phyloP scores from a whole-genome alignment of 768 basidiomycete genomes.

The Tylopilus plumbeoviolaceoides region DNA sequence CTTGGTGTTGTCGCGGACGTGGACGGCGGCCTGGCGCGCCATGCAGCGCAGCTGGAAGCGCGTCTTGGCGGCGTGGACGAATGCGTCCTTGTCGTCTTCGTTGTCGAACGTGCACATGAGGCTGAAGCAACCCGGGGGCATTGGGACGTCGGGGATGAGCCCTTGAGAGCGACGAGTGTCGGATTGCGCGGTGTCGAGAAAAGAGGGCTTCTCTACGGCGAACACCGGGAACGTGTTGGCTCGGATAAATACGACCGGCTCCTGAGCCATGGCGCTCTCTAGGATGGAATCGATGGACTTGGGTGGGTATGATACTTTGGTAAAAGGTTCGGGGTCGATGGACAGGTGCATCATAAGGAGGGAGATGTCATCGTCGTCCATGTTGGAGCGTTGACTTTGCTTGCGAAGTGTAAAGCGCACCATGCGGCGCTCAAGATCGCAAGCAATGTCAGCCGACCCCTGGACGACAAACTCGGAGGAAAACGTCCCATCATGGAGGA shows the following conservation, averaged over 20 bases:
- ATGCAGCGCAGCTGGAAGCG: conserved; percentile 20
- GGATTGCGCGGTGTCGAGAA: background rate
- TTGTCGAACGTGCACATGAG: conserved; percentile 29
- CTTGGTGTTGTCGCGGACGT: conserved; percentile 15
- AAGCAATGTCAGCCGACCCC: conserved; percentile 32
- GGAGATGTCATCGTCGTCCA: background rate
- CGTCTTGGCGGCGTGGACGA: conserved; percentile 21
- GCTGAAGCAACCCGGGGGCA: conserved; percentile 28
- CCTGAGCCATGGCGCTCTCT: conserved; percentile 3
- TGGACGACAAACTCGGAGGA: conserved; percentile 27
- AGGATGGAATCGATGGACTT: conserved; percentile 22
- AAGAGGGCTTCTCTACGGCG: background rate
- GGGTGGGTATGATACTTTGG: conserved; percentile 21
- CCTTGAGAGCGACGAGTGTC: conserved; percentile 23
- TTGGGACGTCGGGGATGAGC: conserved; percentile 21
- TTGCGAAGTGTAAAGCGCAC: conserved; percentile 31
- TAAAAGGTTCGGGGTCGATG: background rate
- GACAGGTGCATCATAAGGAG: conserved; percentile 1
- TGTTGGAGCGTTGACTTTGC: conserved; percentile 16
- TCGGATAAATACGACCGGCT: conserved; percentile 28
- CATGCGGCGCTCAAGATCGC: conserved; percentile 31
- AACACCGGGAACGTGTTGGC: conserved; percentile 33
- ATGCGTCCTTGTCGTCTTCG: conserved; percentile 25
- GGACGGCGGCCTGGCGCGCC: conserved; percentile 6
- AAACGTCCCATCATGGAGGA: conserved; percentile 33